These are phyloP conservation scores for Jasminum sambac DNA, from an alignment of 257 asterid species.

Conservation along the genomic window DNA sequence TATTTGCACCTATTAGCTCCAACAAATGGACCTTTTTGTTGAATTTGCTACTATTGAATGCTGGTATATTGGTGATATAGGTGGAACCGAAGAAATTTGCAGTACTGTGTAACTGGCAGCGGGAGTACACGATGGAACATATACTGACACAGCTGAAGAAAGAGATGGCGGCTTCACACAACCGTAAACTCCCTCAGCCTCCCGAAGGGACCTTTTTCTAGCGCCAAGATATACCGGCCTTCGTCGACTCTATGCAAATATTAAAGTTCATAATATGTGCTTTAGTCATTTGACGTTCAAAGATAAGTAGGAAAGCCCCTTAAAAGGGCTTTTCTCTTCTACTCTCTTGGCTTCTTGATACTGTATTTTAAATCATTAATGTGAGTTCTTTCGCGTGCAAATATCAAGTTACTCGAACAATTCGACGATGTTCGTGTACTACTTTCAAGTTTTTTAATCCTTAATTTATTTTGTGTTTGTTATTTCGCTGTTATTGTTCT, in stretches of 20 bases:
- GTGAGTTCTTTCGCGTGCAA: not conserved
- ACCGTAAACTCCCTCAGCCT: conserved; percentile 57
- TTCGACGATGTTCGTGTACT: too few relatives aligned
- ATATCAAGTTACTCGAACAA: not conserved
- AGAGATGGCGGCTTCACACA: conserved; percentile 54
- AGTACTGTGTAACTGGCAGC: conserved; percentile 46
- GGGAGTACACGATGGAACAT: conserved; percentile 54
- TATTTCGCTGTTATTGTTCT: too few relatives aligned
- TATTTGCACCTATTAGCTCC: too few relatives aligned
- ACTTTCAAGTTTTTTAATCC: too few relatives aligned
- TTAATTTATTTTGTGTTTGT: too few relatives aligned
- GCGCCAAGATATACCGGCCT: conserved; percentile 20
- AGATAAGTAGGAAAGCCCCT: not conserved
- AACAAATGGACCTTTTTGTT: too few relatives aligned
- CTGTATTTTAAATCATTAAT: not conserved
- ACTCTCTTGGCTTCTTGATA: conserved; percentile 2
- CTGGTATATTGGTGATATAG: conserved; percentile 24
- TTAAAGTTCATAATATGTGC: conserved; percentile 14
- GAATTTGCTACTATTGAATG: not conserved
- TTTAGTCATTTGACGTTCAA: conserved; percentile 4
- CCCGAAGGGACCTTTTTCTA: conserved; percentile 55
- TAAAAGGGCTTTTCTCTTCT: not conserved
- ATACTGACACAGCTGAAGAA: conserved; percentile 50
- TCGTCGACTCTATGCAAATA: conserved; percentile 14
- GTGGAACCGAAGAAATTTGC: conserved; percentile 48